Base-by-base conservation (phyloP, 257 asterid genomes). In the Craterostigma plantagineum region DNA sequence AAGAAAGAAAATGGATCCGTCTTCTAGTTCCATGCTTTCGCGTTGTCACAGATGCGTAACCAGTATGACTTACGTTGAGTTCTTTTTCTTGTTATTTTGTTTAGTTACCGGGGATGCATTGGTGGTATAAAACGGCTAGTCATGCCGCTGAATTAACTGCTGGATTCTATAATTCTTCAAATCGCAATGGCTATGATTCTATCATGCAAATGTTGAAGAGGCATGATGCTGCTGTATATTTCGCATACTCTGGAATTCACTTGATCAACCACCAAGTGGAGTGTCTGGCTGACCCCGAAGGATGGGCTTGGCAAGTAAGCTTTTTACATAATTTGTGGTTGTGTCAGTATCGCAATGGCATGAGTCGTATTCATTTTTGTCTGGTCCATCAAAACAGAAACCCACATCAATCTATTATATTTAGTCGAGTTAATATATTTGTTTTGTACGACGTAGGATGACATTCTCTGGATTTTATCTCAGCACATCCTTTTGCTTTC, bases 71-170 rank as follows among this genome's bases (percentile, higher is more conserved):
- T 35, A 7, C 40, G 7, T 35, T 35, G 30, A 23, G 30, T 23
- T 23, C 2, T 36, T 36, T 10, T 36, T 10, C 40, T 4, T 36
- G 11, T 8, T 36, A 36, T 45, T 38, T 52, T 59, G 59, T 46
- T 49, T 76, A 84, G 96, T 57, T 86, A 35, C 64, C 97, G 12
- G 69, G 97, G 59, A 66, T 78, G 38, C 75, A 86, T 59, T 79
- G 85, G 94, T 86, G 97, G 94, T 86, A 86, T 65, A 86, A 81
- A 70, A 76, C 94, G 48, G 74, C 93, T 52, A 73, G 97, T 62
- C 94, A 86, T 48, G 92, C 93, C 49, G 93, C 97, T 50, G 97
- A 86, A 60, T 64, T 86, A 51, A 70, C 80, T 42, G 78, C 95
- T 38, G 95, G 95, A 41, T 68, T 59, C 51, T 70, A 83, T 44